Conservation (phyloP, 2,329 filamentous ascomycete genomes). For the Gnomoniopsis sp. region DNA sequence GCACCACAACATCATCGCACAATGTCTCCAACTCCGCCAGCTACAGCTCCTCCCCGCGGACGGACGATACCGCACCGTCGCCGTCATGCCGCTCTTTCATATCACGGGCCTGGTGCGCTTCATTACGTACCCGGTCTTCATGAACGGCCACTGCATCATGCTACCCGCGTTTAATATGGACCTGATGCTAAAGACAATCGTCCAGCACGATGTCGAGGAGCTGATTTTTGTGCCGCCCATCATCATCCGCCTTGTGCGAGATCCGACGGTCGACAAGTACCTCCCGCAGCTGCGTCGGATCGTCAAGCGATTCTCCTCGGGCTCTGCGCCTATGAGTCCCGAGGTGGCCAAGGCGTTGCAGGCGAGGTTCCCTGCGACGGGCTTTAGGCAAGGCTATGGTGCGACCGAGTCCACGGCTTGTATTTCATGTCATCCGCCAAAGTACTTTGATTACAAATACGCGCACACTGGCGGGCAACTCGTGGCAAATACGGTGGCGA, state of each 20-base stretch:
- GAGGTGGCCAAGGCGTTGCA: conserved; percentile 57
- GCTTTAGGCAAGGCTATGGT: conserved; percentile 64
- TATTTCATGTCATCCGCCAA: conserved; percentile 58
- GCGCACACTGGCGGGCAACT: conserved; percentile 53
- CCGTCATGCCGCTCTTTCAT: conserved; percentile 26
- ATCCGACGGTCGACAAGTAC: conserved; percentile 19
- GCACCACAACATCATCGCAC: conserved; percentile 45
- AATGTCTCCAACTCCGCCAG: conserved; percentile 31
- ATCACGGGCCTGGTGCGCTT: conserved; percentile 21
- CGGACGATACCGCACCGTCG: conserved; percentile 8
- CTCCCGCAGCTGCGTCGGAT: conserved; percentile 25
- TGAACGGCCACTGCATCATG: conserved; percentile 22
- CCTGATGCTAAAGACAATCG: conserved; percentile 19
- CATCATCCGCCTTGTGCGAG: conserved; percentile 22
- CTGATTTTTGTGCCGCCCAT: conserved; percentile 25
- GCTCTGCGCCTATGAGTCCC: conserved; percentile 49
- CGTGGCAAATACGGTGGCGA: conserved; percentile 56
- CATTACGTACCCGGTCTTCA: conserved; percentile 20
- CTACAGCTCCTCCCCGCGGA: background rate
- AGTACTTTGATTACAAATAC: conserved; percentile 54
- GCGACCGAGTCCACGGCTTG: conserved; percentile 65
- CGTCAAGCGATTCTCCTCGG: conserved; percentile 52
- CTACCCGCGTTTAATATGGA: conserved; percentile 24
- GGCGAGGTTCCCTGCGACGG: conserved; percentile 53
- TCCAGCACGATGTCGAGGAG: conserved; percentile 21